phyloP scores from a whole-genome alignment of 2,329 filamentous ascomycete genomes.

The Phymatotrichopsis omnivora region DNA sequence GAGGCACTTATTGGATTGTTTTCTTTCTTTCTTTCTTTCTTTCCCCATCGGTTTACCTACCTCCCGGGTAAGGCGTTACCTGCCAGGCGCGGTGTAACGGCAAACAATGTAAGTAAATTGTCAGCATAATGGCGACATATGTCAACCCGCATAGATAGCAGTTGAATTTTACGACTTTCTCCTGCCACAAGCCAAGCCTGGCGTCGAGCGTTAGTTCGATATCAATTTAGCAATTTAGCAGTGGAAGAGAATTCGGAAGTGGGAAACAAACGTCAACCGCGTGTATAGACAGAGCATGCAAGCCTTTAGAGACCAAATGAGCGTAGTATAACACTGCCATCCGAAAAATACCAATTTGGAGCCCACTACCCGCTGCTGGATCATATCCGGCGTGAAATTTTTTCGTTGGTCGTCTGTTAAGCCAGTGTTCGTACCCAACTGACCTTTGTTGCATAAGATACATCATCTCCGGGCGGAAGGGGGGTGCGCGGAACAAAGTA shows the following conservation, averaged over 20 bases:
- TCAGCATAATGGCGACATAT: conserved; percentile 43
- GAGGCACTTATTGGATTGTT: too few species aligned
- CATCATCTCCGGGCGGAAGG: too few species aligned
- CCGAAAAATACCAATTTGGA: conserved; percentile 46
- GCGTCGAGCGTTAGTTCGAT: background rate
- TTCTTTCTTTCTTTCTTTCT: too few species aligned
- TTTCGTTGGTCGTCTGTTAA: conserved; percentile 45
- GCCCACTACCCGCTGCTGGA: conserved; percentile 46
- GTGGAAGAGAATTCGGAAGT: background rate
- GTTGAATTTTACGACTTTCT: background rate
- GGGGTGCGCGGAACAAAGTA: too few species aligned
- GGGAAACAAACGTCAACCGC: conserved; percentile 40
- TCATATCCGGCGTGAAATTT: conserved; percentile 38
- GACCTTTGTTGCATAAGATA: conserved; percentile 1
- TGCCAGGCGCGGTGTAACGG: conserved; percentile 49
- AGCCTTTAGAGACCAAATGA: conserved; percentile 46
- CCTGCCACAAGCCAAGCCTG: background rate
- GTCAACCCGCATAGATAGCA: conserved; percentile 33
- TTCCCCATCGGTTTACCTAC: too few species aligned
- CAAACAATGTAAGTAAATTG: conserved; percentile 43
- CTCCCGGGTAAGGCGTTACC: conserved; percentile 48
- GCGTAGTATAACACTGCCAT: conserved; percentile 45
- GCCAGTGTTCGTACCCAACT: conserved; percentile 44
- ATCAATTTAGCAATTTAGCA: background rate
- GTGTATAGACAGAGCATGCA: conserved; percentile 50